Evolutionary conservation across 2,329 filamentous ascomycete genomes (phyloP), one percentile per base, ranked within the genome.

Genomic region (Chaetomiaceae sp.): DNA sequence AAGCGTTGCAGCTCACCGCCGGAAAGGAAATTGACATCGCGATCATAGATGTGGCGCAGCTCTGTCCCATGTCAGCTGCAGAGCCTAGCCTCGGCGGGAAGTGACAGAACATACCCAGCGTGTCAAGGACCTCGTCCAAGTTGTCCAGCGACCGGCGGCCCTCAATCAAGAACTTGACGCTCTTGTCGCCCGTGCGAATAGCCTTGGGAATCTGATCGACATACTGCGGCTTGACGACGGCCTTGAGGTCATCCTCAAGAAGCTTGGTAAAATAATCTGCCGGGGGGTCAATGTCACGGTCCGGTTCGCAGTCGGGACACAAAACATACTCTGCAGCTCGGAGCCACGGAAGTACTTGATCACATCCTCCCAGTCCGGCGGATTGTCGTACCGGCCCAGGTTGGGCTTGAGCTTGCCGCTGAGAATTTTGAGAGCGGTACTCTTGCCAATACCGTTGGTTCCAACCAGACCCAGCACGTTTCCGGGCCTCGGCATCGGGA

Each of bases 391-490:
- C 64, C 86, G 80, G 56, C 94, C 93, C 70, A 98, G 69, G 68
- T 98, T 98, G 50, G 93, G 93, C 81, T 98, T 98, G 62, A 98
- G 78, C 73, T 97, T 98, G 65, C 93, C 93, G 62, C 88, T 95
- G 61, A 98, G 82, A 67, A 98, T 96, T 77, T 98, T 98, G 68
- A 98, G 74, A 8, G 93, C 94, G n/a, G 93, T 98, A 74, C 89
- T 96, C 81, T 98, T 98, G 70, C 93, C 93, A 62, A 97, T 98
- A 88, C 94, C 93, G 81, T 98, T 98, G 60, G 93, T 97, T 68
- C 93, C 94, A 36, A 98, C 94, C 42, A 98, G 78, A 74, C 93
- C 93, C 48, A 98, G 73, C 24, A 98, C 94, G 65, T 97, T 88
- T 53, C 93, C 93, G 26, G 93, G 91, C 51, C 93, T 84, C 54